Conservation (phyloP, 495 filamentous ascomycete species). For the Cenococcum geophilum region DNA sequence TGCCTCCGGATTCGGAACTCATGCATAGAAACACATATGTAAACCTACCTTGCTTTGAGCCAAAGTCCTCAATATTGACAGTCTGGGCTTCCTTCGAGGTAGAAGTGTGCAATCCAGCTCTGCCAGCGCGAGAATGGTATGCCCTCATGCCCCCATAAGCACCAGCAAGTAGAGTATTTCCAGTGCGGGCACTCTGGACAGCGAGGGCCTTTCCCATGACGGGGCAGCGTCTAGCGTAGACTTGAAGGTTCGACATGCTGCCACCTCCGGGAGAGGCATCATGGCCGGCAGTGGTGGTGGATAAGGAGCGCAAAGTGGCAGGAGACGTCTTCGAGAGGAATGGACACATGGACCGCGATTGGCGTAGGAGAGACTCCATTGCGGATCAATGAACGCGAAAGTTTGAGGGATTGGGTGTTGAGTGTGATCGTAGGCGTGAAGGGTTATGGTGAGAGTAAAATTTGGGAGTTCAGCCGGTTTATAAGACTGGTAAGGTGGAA, state of each 20-base stretch:
- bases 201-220: conserved; percentile 97
- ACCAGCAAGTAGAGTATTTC: conserved; percentile 40
- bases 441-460: background rate
- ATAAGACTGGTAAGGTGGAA: background rate
- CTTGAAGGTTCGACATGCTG: conserved; percentile 94
- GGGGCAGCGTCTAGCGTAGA: conserved; percentile 89
- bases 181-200: conserved; percentile 66
- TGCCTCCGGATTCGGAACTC: background rate
- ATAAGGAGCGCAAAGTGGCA: conserved; percentile 79
- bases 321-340: conserved; percentile 94
- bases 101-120: conserved; percentile 76
- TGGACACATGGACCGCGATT: conserved; percentile 91
- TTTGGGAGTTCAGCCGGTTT: too few relatives aligned
- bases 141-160: conserved; percentile 42
- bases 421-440: background rate
- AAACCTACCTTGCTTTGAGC: conserved; percentile 44
- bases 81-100: conserved; percentile 63
- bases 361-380: conserved; percentile 92
- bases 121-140: conserved; percentile 48
- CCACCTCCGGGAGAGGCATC: conserved; percentile 70
- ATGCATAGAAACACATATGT: background rate
- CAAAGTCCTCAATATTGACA: conserved; percentile 57
- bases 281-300: conserved; percentile 66
- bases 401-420: background rate
- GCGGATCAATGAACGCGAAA: conserved; percentile 12